A percentile compares a stretch with the other conserved stretches of the same genome.
Evolutionary conservation across 2,329 filamentous ascomycete species (phyloP).

Genomic region (Cytospora leucostoma): DNA sequence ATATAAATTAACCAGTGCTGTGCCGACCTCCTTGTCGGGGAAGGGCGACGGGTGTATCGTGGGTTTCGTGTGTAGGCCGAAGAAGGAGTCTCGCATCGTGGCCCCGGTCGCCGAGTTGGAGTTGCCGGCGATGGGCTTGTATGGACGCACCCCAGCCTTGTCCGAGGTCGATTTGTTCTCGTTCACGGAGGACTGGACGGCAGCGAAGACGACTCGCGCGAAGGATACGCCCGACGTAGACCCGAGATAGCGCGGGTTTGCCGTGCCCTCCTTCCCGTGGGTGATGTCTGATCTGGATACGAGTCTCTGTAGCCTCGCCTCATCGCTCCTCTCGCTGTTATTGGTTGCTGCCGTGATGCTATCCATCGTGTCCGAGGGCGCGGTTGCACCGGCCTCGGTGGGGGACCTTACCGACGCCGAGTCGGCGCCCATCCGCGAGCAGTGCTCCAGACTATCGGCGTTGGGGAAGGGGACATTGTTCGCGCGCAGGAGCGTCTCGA

Average conservation of each 20-base stretch:
- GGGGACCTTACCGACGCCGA: conserved; percentile 38
- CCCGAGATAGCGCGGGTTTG: conserved; percentile 79
- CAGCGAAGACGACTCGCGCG: conserved; percentile 89
- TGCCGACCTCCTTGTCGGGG: conserved; percentile 73
- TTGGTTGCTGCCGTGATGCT: conserved; percentile 36
- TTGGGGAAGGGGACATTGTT: conserved; percentile 73
- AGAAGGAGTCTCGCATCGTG: conserved; percentile 93
- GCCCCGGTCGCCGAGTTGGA: conserved; percentile 59
- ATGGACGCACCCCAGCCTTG: conserved; percentile 61
- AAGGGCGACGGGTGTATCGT: conserved; percentile 85
- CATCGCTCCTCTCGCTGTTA: conserved; percentile 54
- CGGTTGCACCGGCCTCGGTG: conserved; percentile 37
- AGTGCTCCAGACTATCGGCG: conserved; percentile 68
- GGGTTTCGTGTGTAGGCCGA: conserved; percentile 89
- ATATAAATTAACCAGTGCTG: conserved; percentile 76
- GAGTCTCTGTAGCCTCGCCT: conserved; percentile 64
- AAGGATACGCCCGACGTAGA: conserved; percentile 92
- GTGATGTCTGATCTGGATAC: conserved; percentile 56
- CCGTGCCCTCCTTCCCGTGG: conserved; percentile 48
- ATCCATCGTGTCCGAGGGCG: conserved; percentile 38
- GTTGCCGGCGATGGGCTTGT: conserved; percentile 53
- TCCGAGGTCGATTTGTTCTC: conserved; percentile 69
- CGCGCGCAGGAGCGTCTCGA: conserved; percentile 72
- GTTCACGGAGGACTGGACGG: conserved; percentile 73
- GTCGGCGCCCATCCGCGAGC: conserved; percentile 51